Conservation (phyloP, 2,329 filamentous ascomycete species). For the Hypoxylon sp. region DNA sequence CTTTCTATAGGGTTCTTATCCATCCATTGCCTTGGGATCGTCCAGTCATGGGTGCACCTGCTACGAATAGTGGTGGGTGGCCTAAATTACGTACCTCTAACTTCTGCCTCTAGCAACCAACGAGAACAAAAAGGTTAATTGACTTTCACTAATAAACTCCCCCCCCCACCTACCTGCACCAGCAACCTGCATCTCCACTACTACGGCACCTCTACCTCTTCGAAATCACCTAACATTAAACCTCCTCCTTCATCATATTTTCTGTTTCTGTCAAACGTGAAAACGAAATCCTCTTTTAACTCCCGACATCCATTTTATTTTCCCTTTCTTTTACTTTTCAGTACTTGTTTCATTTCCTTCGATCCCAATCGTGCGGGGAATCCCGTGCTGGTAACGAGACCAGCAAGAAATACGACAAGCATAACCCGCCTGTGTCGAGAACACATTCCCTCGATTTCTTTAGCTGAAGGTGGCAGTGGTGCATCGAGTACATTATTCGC, state of each 20-base stretch:
- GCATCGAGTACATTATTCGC: constrained; percentile 22
- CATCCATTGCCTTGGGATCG: too few relatives aligned
- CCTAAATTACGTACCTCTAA: constrained; percentile 28
- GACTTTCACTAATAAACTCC: constrained; percentile 2
- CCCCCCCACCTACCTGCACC: constrained; percentile 1
- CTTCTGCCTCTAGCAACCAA: constrained; percentile 22
- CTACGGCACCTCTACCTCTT: too few relatives aligned
- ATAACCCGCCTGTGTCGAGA: too few relatives aligned
- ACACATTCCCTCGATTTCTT: constrained; percentile 1
- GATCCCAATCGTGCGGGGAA: neutral
- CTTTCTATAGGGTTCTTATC: too few relatives aligned
- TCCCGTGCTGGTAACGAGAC: constrained; percentile 18
- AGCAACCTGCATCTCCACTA: too few relatives aligned
- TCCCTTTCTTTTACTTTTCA: neutral
- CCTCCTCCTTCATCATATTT: neutral
- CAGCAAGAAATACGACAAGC: too few relatives aligned
- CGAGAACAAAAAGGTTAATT: constrained; percentile 15
- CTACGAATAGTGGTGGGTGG: constrained; percentile 5
- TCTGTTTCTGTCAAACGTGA: neutral
- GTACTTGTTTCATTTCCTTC: neutral
- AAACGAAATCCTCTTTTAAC: too few relatives aligned
- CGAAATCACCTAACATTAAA: too few relatives aligned
- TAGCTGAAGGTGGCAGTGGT: neutral
- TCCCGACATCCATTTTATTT: neutral
- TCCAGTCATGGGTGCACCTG: too few relatives aligned